Conservation (phyloP, 805 yeast species). For the Torulaspora quercuum region DNA sequence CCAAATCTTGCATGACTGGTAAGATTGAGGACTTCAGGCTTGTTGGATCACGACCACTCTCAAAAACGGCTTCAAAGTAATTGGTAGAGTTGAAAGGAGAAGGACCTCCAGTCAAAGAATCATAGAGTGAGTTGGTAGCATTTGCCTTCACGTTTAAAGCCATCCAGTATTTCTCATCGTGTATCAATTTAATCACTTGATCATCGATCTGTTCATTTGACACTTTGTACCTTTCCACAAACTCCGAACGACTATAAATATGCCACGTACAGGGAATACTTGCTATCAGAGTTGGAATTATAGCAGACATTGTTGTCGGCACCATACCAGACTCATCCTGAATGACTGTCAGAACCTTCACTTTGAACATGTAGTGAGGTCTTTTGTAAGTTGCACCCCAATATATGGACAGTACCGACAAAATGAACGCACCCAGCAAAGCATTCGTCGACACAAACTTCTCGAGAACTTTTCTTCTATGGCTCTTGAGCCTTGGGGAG, state of each 20-base stretch:
- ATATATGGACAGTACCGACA: constrained; percentile 32
- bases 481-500: constrained; percentile 18
- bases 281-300: constrained; percentile 19
- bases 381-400: constrained; percentile 40
- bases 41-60: constrained; percentile 61
- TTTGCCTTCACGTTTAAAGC: constrained; percentile 51
- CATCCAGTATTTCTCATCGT: constrained; percentile 60
- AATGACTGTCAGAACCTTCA: constrained; percentile 35
- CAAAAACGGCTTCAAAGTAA: constrained; percentile 45
- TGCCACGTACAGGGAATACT: constrained; percentile 32
- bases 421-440: constrained; percentile 24
- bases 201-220: constrained; percentile 29
- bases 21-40: constrained; percentile 46
- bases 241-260: constrained; percentile 27
- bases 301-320: constrained; percentile 13
- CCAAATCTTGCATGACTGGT: constrained; percentile 43
- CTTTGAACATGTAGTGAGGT: constrained; percentile 21
- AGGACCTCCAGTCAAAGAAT: constrained; percentile 26
- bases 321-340: constrained; percentile 31
- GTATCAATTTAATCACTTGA: constrained; percentile 45
- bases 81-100: constrained; percentile 24
- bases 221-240: constrained; percentile 22
- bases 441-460: constrained; percentile 19
- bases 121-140: constrained; percentile 39
- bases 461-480: constrained; percentile 13